Base-by-base conservation (phyloP, 2,329 filamentous ascomycete genomes). In the Tympanopsis confertula region DNA sequence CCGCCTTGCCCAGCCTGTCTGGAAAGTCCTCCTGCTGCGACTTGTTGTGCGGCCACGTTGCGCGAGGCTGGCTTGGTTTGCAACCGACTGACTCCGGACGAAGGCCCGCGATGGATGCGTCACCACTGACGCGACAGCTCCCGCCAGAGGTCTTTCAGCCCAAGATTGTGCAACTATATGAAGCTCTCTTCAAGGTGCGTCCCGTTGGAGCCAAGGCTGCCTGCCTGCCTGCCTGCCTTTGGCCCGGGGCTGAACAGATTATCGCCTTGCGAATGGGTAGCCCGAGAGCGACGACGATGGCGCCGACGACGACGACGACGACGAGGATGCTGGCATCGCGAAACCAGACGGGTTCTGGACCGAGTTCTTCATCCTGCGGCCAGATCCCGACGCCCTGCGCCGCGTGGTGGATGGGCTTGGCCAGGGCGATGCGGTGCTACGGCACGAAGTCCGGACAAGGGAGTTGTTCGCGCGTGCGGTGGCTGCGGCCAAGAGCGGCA, bases 311-410 rank as follows among this genome's bases (percentile, higher is more conserved):
- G 22, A 26, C 22, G 7, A 26, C 22, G 22, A 26, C 22, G 22
- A 26, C 62, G 75, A 81, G 45, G 72, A 78, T 39, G 71, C 82
- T 42, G 72, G 77, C 41, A 59, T 66, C 37, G 81, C 87, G 19
- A 82, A 82, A 44, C 74, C 85, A 1, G 86, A 94, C 42, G 89
- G 87, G 30, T 98, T 95, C 63, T 98, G 91, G 91, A 74, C 76
- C 47, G 91, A 95, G 60, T 87, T 98, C 63, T 98, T 98, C 58
- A 71, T 98, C 26, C 69, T 95, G 41, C 79, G 78, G 44, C 87
- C 89, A 17, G 86, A 95, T 54, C 71, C 75, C 38, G 56, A 67
- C 4, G 72, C 77, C 36, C 64, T 98, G 45, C 73, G 77, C 54
- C 65, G 63, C 36, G 71, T 87, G 35, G 65, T 98, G 43, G 74